These are phyloP conservation scores for Suillus weaverae DNA, from an alignment of 768 basidiomycete species.

Conservation along the genomic window DNA sequence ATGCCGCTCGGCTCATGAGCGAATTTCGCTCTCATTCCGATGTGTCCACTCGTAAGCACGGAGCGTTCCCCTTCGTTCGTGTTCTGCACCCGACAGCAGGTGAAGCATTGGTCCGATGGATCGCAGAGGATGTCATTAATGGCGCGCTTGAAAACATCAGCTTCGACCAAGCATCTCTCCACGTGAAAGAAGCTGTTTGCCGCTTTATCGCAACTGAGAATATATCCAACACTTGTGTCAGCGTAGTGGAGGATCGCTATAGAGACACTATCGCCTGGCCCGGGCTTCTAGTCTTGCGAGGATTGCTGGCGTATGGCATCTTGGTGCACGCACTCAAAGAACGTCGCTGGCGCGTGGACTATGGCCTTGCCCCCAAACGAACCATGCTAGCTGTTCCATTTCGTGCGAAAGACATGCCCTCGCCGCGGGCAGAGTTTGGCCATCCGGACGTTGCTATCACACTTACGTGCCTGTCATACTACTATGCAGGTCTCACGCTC, in stretches of 20 bases:
- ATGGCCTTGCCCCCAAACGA: too few relatives aligned
- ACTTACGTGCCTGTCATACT: too few relatives aligned
- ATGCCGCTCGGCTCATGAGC: slow-evolving; percentile 13
- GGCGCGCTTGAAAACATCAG: not conserved
- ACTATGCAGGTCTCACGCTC: too few relatives aligned
- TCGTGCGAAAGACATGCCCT: too few relatives aligned
- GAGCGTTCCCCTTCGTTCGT: slow-evolving; percentile 12
- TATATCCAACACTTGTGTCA: not conserved
- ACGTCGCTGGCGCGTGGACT: too few relatives aligned
- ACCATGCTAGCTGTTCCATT: too few relatives aligned
- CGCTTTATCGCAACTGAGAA: slow-evolving; percentile 24
- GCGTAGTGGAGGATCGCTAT: slow-evolving; percentile 12
- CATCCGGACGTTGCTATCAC: too few relatives aligned
- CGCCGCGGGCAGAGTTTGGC: too few relatives aligned
- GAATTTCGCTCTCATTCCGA: slow-evolving; percentile 18
- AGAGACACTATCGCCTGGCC: not conserved
- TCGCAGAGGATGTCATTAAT: slow-evolving; percentile 13
- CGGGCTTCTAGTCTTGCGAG: too few relatives aligned
- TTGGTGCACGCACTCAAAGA: too few relatives aligned
- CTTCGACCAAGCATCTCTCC: not conserved
- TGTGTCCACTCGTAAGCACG: slow-evolving; percentile 10
- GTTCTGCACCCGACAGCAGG: slow-evolving; percentile 14
- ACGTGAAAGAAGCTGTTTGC: slow-evolving; percentile 12
- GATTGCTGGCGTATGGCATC: too few relatives aligned
- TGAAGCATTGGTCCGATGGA: slow-evolving; percentile 7